A percentile compares a stretch with the other conserved stretches of the same genome.
Evolutionary conservation across 2,329 filamentous ascomycete genomes (phyloP).

Genomic region (Penicillium fuscoglaucum): DNA sequence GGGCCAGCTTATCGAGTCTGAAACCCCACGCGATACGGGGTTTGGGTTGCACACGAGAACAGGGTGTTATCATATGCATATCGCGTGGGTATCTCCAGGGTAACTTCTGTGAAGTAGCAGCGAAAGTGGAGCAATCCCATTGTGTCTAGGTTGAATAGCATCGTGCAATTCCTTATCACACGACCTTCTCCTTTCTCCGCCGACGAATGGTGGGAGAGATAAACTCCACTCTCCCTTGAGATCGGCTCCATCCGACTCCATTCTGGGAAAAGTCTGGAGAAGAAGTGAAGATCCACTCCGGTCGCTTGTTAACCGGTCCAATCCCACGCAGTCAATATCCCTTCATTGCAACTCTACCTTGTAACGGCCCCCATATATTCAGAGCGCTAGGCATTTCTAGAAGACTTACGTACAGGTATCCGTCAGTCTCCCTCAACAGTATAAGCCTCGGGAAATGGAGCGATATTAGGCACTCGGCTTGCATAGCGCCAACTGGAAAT

Average conservation of each 20-base stretch:
- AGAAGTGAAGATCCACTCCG: conserved; percentile 3
- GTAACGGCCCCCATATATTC: conserved; percentile 8
- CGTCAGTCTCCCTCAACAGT: background rate
- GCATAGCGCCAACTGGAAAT: background rate
- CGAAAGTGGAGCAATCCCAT: background rate
- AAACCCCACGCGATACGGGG: background rate
- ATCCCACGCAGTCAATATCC: background rate
- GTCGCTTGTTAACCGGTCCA: conserved; percentile 8
- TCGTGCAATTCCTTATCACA: background rate
- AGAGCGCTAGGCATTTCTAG: background rate
- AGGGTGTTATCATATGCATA: background rate
- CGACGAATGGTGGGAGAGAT: conserved; percentile 1
- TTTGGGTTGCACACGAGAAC: background rate
- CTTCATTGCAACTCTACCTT: conserved; percentile 13
- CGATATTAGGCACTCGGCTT: background rate
- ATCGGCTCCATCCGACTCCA: too few species aligned
- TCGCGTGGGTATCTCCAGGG: background rate
- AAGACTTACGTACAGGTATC: background rate
- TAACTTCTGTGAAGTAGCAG: background rate
- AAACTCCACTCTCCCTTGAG: background rate
- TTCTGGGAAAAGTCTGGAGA: too few species aligned
- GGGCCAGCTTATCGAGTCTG: background rate
- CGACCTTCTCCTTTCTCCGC: background rate
- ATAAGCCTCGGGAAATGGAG: background rate
- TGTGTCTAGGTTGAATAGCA: background rate